Base-by-base conservation (phyloP, 345 rosid species). In the Raphanus sativus region DNA sequence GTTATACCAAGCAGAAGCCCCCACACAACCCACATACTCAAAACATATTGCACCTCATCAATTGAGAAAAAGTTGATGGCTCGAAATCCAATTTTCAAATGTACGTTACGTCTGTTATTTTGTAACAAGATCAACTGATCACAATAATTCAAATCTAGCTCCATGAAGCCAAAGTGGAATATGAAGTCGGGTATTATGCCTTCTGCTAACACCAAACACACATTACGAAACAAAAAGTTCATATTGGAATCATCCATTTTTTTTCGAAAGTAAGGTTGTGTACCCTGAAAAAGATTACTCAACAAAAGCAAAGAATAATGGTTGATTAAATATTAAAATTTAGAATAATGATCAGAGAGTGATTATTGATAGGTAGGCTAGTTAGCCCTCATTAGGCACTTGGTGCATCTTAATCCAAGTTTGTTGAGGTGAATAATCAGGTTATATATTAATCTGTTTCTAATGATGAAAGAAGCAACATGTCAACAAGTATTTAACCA, bases 351-450 rank as follows among this genome's bases (percentile, higher is more conserved):
- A 32, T 5, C 36, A 32, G 36, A 32, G 36, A 32, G 36, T 5
- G 36, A 32, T 32, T 36, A 36, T 36, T 45, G 56, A 26, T 50
- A 24, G 45, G 29, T 50, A 45, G 62, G 45, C 65, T 75, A 50
- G 36, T 62, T 34, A 62, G 69, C 59, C 38, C 9, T 54, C 15
- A 29, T 70, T 55, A 63, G 16, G 71, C 71, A 8, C 66, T 70
- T 64, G 29, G 15, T 70, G 75, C 71, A 70, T 77, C 75, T 70
- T 63, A 77, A 62, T 76, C 75, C 66, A 77, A 70, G 80, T 77
- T 70, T 54, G 75, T 54, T 63, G 71, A 28, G 38, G 50, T 77
- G 45, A 64, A 13, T 69, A 52, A 36, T n/a, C 55, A 15, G 74
- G 65, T 64, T 29, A 32, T 32, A 32, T 32, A 30, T 58, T 78